These are phyloP conservation scores for Cladorrhinum samala DNA, from an alignment of 495 filamentous ascomycete species.

Conservation along the genomic window DNA sequence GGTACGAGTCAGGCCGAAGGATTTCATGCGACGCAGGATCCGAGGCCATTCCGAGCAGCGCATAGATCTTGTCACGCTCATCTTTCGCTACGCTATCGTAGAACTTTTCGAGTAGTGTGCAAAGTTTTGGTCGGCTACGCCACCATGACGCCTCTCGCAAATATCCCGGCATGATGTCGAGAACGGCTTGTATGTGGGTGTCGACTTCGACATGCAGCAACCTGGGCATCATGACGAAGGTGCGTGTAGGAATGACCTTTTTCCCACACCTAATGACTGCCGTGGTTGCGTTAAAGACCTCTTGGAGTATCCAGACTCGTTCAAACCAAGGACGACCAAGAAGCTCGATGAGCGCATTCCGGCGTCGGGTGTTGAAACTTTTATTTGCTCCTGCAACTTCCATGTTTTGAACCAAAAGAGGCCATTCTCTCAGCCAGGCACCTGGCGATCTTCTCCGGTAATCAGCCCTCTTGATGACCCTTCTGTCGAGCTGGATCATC, in stretches of 20 bases:
- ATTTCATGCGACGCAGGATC: slow-evolving; percentile 3
- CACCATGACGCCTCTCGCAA: slow-evolving; percentile 27
- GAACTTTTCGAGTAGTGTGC: slow-evolving; percentile 27
- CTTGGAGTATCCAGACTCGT: slow-evolving; percentile 20
- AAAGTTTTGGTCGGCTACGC: slow-evolving; percentile 17
- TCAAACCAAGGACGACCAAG: slow-evolving; percentile 13
- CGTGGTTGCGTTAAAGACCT: slow-evolving; percentile 11
- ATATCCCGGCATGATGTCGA: slow-evolving; percentile 32
- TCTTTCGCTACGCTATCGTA: slow-evolving; percentile 22
- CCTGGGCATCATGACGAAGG: slow-evolving; percentile 23
- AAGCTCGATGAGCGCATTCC: slow-evolving; percentile 12
- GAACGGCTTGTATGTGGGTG: slow-evolving; percentile 22
- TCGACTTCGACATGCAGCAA: slow-evolving; percentile 9
- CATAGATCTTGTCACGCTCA: slow-evolving; percentile 30
- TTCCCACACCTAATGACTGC: slow-evolving; percentile 18
- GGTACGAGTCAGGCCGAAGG: background rate
- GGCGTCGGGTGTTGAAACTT: background rate
- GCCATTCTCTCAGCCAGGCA: background rate
- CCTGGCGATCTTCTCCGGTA: background rate
- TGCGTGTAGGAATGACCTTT: slow-evolving; percentile 17
- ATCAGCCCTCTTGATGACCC: background rate
- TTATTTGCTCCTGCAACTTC: background rate
- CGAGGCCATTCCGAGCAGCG: slow-evolving; percentile 27
- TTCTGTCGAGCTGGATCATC: background rate
- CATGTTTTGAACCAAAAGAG: background rate